phyloP scores from a whole-genome alignment of 1,139 yeast species.

The Taiozyma sp. region DNA sequence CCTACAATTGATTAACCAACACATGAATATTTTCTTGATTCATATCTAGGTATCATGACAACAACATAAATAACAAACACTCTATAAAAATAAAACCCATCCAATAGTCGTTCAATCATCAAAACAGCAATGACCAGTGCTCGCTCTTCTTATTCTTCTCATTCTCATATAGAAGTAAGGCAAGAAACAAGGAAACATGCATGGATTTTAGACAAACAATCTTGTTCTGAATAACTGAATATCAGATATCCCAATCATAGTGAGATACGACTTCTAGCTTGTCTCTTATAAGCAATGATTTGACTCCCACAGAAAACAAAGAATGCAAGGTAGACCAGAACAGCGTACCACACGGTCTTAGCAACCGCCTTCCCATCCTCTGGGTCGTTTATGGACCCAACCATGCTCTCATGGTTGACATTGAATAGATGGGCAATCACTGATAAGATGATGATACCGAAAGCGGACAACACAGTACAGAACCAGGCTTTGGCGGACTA shows the following conservation, averaged over 20 bases:
- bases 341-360: constrained; percentile 84
- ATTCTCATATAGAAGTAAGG: background rate
- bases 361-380: constrained; percentile 93
- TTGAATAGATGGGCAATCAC: constrained; percentile 80
- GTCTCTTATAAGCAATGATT: constrained; percentile 42
- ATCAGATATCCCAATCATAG: background rate
- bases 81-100: background rate
- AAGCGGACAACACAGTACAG: constrained; percentile 87
- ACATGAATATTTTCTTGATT: too few species aligned
- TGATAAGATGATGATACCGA: constrained; percentile 82
- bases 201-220: background rate
- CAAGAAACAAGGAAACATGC: background rate
- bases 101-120: background rate
- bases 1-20: too few species aligned
- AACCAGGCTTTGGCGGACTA: constrained; percentile 87
- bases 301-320: constrained; percentile 89
- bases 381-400: constrained; percentile 89
- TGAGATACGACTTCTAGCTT: constrained; percentile 22
- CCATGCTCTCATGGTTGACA: constrained; percentile 81
- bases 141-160: background rate
- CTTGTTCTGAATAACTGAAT: too few species aligned
- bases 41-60: background rate
- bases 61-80: background rate
- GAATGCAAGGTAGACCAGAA: constrained; percentile 71
- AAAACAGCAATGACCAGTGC: background rate